Base-by-base conservation (phyloP, 768 basidiomycete genomes). In the Phlebiopsis flavidoalba region DNA sequence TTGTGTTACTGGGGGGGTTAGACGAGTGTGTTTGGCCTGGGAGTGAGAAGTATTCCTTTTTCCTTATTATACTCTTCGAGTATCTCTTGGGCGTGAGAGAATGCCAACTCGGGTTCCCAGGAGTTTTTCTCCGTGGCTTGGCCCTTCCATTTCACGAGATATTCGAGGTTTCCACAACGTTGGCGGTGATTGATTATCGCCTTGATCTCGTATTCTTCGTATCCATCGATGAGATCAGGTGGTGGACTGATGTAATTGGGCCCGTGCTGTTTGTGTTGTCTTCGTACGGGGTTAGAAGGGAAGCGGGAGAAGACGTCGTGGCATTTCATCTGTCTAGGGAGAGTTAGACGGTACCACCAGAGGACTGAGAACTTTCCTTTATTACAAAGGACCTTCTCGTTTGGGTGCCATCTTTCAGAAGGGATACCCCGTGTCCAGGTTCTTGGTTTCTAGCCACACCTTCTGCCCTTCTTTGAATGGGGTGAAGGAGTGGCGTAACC, bases 111-210 rank as follows among this genome's bases (percentile, higher is more conserved):
- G 26, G 53, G 63, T 31, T 69, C 65, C 53, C 67, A 68, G 0
- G 51, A 12, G 12, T 63, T 21, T 19, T 57, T 43, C 59, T 73
- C 64, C 21, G 59, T 48, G 8, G 52, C 49, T 26, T 47, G 65
- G 37, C 12, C 57, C 26, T 70, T 71, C 70, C 72, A 76, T 17
- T 69, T 63, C 4, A 75, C 58, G 0, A 69, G 51, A 36, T 75
- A 75, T 12, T 70, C 59, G 0, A 70, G 17, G 3, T 50, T n/a
- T 6, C 26, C 26, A 31, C 26, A 6, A 0, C 49, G 35, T 0
- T 52, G 24, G 1, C 62, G 53, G 0, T 60, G 63, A 37, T 73
- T 65, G 0, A 69, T 47, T 2, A 74, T 65, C 5, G 67, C 59
- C 24, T 72, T 58, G 7, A 66, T 69, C 33, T 63, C 64, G 17